phyloP scores from a whole-genome alignment of 1,139 yeast genomes.

The Magnusiomyces ingens region DNA sequence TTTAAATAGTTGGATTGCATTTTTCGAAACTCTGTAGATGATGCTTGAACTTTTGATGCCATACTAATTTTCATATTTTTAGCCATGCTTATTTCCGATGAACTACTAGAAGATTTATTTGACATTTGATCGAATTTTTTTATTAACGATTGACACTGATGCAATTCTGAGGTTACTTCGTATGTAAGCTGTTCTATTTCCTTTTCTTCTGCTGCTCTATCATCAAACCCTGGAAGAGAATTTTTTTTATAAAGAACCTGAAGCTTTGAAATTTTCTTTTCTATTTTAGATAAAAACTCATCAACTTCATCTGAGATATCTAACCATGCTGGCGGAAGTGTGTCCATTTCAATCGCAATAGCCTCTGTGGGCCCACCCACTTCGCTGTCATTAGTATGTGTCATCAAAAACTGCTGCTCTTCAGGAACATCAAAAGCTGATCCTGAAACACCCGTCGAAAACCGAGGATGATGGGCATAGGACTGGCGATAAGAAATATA shows the following conservation, averaged over 20 bases:
- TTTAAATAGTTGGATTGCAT: slow-evolving; percentile 85
- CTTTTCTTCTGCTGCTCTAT: slow-evolving; percentile 61
- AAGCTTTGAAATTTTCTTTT: slow-evolving; percentile 47
- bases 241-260: slow-evolving; percentile 71
- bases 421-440: slow-evolving; percentile 41
- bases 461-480: slow-evolving; percentile 36
- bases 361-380: slow-evolving; percentile 21
- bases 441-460: slow-evolving; percentile 12
- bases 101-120: slow-evolving; percentile 35
- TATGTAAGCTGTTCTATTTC: slow-evolving; percentile 72
- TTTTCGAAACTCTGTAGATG: slow-evolving; percentile 71
- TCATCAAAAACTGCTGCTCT: slow-evolving; percentile 56
- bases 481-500: slow-evolving; percentile 40
- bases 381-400: slow-evolving; percentile 36
- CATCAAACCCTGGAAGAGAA: slow-evolving; percentile 79
- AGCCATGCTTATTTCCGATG: slow-evolving; percentile 54
- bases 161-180: slow-evolving; percentile 64
- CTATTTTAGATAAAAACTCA: slow-evolving; percentile 45
- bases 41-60: slow-evolving; percentile 77
- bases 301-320: slow-evolving; percentile 72
- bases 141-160: slow-evolving; percentile 67
- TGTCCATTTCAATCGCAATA: slow-evolving; percentile 37
- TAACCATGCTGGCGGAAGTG: slow-evolving; percentile 68
- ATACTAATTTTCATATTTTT: slow-evolving; percentile 76
- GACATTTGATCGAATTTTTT: slow-evolving; percentile 54